Evolutionary conservation across 345 rosid genomes (phyloP).

Genomic region (Raphanus sativus): DNA sequence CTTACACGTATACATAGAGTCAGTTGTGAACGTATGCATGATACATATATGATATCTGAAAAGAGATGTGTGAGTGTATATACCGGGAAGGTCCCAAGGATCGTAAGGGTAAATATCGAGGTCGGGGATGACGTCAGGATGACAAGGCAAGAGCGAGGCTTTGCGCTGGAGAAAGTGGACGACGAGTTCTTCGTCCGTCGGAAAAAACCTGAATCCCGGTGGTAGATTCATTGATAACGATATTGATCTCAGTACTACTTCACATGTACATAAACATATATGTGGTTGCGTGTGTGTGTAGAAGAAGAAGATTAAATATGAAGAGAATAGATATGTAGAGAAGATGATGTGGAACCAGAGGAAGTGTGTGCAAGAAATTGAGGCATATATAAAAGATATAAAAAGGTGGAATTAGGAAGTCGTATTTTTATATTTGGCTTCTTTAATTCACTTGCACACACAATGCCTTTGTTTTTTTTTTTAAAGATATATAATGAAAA

Average conservation of each 20-base stretch:
- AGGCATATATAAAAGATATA: conserved; percentile 31
- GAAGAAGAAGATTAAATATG: conserved; percentile 2
- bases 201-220: conserved; percentile 86
- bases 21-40: conserved; percentile 6
- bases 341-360: conserved; percentile 41
- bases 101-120: conserved; percentile 80
- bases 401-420: conserved; percentile 22
- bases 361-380: conserved; percentile 39
- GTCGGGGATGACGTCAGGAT: conserved; percentile 95
- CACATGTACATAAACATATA: neutral
- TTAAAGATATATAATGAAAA: neutral
- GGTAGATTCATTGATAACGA: conserved; percentile 55
- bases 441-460: conserved; percentile 33
- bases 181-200: conserved; percentile 88
- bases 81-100: conserved; percentile 98
- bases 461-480: conserved; percentile 7
- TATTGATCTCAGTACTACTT: conserved; percentile 16
- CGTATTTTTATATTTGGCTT: conserved; percentile 5
- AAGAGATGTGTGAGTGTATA: neutral
- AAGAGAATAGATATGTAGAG: neutral
- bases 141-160: conserved; percentile 78
- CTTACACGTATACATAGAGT: neutral
- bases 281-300: conserved; percentile 17
- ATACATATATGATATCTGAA: neutral
- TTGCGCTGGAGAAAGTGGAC: conserved; percentile 96